Base-by-base conservation (phyloP, 768 basidiomycete species). In the Coprinopsis cinerea region DNA sequence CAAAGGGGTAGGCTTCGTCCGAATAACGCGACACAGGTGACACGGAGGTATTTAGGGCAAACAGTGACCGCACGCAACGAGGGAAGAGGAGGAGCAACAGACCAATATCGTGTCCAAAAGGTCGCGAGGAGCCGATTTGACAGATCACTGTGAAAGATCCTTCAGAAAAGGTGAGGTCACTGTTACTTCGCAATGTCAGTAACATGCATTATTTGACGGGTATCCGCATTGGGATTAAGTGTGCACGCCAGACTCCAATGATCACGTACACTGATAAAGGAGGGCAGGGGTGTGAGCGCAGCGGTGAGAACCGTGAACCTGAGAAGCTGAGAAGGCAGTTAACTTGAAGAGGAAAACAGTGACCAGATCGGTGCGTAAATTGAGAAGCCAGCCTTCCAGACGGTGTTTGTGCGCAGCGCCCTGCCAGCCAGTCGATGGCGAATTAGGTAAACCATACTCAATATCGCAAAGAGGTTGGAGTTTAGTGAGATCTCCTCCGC, bases 161-260 rank as follows among this genome's bases (percentile, higher is more conserved):
- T 43, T 18, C 23, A 18, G 41, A 43, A 24, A 43, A 25, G 4
- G 41, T 43, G 41, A 43, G 41, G 41, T 43, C 41, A 43, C 41
- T 6, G 23, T 26, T 5, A 23, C 41, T 43, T 43, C 41, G 4
- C 25, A 17, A 7, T 26, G 24, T 23, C 13, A 43, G 5, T 43
- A 23, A 43, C 41, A 43, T 43, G 48, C 22, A 49, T 26, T 28
- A n/a, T n/a, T n/a, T n/a, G n/a, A n/a, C n/a, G n/a, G n/a, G n/a
- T n/a, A n/a, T n/a, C n/a, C n/a, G n/a, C n/a, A n/a, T n/a, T n/a
- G n/a, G n/a, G n/a, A n/a, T n/a, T n/a, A n/a, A n/a, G n/a, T n/a
- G n/a, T n/a, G n/a, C n/a, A n/a, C n/a, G n/a, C n/a, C n/a, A n/a
- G n/a, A n/a, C n/a, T n/a, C n/a, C n/a, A n/a, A n/a, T n/a, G n/a